A percentile compares a stretch with the other conserved stretches of the same genome.
Conservation (phyloP, 169 alveolate species). For the Babesia bovis region DNA sequence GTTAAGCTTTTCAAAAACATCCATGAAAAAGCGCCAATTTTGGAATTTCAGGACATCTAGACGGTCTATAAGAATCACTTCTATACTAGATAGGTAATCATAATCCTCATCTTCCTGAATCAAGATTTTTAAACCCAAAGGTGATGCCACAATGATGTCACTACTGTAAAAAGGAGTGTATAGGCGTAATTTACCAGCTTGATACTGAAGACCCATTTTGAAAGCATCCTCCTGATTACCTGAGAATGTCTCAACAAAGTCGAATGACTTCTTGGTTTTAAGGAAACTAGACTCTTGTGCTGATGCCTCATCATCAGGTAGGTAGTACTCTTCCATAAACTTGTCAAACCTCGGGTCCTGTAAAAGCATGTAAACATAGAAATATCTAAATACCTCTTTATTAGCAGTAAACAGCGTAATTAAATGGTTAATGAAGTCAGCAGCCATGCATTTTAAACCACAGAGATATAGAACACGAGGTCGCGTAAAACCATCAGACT, state of each 20-base stretch:
- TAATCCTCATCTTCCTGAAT: slow-evolving; percentile 57
- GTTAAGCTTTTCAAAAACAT: slow-evolving; percentile 61
- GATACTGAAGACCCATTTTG: slow-evolving; percentile 81
- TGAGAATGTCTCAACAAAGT: slow-evolving; percentile 67
- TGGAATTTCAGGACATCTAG: slow-evolving; percentile 84
- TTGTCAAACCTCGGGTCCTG: slow-evolving; percentile 68
- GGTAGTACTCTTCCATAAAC: slow-evolving; percentile 72
- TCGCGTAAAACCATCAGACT: slow-evolving; percentile 83
- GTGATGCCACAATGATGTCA: slow-evolving; percentile 87
- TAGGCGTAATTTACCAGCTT: slow-evolving; percentile 72
- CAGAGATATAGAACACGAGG: slow-evolving; percentile 79
- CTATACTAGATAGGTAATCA: slow-evolving; percentile 86
- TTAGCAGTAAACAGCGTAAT: slow-evolving; percentile 68
- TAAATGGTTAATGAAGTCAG: slow-evolving; percentile 67
- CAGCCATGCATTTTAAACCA: slow-evolving; percentile 78
- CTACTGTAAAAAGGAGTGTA: slow-evolving; percentile 82
- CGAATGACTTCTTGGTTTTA: slow-evolving; percentile 68
- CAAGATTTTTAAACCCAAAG: slow-evolving; percentile 79
- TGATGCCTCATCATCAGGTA: slow-evolving; percentile 62
- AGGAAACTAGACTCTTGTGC: slow-evolving; percentile 50
- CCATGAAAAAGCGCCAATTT: slow-evolving; percentile 81
- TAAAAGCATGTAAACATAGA: slow-evolving; percentile 1
- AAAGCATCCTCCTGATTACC: slow-evolving; percentile 86
- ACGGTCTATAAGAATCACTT: slow-evolving; percentile 80
- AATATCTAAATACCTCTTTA: slow-evolving; percentile 39